These are phyloP conservation scores for Poteriospumella lacustris DNA, from an alignment of 108 stramenopile species.

Conservation along the genomic window DNA sequence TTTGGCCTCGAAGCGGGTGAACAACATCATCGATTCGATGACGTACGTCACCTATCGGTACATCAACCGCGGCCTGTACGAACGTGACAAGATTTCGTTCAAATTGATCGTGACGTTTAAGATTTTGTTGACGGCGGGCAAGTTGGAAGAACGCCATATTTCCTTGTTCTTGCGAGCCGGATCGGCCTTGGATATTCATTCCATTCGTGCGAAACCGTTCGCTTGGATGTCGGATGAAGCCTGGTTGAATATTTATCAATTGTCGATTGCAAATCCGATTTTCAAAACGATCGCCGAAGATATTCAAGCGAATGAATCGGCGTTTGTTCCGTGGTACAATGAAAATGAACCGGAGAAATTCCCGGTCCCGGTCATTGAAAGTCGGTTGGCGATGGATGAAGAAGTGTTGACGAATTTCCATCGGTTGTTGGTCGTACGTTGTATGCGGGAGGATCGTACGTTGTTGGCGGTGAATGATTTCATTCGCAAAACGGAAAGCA, in stretches of 20 bases:
- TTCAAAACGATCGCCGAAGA: slow-evolving; percentile 47
- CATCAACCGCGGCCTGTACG: slow-evolving; percentile 54
- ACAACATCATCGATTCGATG: slow-evolving; percentile 40
- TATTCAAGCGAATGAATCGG: slow-evolving; percentile 41
- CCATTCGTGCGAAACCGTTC: slow-evolving; percentile 36
- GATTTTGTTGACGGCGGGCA: slow-evolving; percentile 42
- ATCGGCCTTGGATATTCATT: slow-evolving; percentile 47
- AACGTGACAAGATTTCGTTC: slow-evolving; percentile 53
- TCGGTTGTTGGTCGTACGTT: slow-evolving; percentile 54
- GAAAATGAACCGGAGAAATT: slow-evolving; percentile 54
- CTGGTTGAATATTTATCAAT: slow-evolving; percentile 51
- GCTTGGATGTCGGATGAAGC: slow-evolving; percentile 47
- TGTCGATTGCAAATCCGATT: slow-evolving; percentile 32
- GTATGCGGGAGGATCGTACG: slow-evolving; percentile 57
- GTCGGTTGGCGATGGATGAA: slow-evolving; percentile 36
- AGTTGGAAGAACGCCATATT: slow-evolving; percentile 41
- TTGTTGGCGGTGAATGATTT: slow-evolving; percentile 52
- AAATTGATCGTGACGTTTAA: slow-evolving; percentile 53
- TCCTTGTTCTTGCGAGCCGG: slow-evolving; percentile 52
- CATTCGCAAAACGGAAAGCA: slow-evolving; percentile 43
- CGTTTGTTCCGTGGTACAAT: slow-evolving; percentile 52
- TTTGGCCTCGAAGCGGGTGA: slow-evolving; percentile 41
- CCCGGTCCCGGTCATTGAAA: slow-evolving; percentile 50
- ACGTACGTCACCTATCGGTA: slow-evolving; percentile 46
- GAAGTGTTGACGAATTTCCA: slow-evolving; percentile 47